Percentiles rank a stretch among this genome's conserved stretches.
Conservation (phyloP, 345 rosid species). For the Salix purpurea region DNA sequence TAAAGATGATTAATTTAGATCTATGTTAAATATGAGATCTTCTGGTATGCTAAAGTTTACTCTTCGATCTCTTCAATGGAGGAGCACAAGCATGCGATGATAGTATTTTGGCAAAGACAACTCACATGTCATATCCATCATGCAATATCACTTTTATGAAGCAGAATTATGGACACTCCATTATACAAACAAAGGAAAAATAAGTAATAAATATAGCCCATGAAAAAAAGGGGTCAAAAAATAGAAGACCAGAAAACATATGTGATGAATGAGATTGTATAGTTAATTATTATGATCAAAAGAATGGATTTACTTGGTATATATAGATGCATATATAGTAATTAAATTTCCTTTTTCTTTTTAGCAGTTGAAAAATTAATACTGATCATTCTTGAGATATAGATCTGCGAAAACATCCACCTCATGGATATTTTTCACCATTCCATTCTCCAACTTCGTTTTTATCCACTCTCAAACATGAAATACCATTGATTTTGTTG, state of each 20-base stretch:
- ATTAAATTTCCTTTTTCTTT: not conserved
- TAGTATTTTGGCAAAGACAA: slow-evolving; percentile 4
- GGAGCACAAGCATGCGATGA: not conserved
- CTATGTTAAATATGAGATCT: not conserved
- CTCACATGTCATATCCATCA: slow-evolving; percentile 20
- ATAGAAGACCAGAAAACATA: not conserved
- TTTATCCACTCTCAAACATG: not conserved
- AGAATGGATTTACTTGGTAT: not conserved
- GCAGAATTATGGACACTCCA: not conserved
- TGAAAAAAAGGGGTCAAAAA: not conserved
- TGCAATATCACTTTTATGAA: slow-evolving; percentile 8
- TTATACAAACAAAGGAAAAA: not conserved
- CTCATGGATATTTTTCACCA: too few relatives aligned
- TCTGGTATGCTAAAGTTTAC: not conserved
- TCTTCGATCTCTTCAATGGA: not conserved
- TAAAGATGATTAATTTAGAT: not conserved
- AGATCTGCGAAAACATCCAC: slow-evolving; percentile 1
- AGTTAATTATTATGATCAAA: not conserved
- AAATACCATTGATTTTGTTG: not conserved
- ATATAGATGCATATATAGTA: not conserved
- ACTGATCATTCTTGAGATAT: not conserved
- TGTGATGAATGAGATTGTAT: not conserved
- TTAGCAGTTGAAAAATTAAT: not conserved
- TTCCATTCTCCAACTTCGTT: not conserved
- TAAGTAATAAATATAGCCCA: not conserved